Evolutionary conservation across 495 filamentous ascomycete genomes (phyloP), one percentile per base, ranked within the genome.

Genomic region (Xylaria palmicola): DNA sequence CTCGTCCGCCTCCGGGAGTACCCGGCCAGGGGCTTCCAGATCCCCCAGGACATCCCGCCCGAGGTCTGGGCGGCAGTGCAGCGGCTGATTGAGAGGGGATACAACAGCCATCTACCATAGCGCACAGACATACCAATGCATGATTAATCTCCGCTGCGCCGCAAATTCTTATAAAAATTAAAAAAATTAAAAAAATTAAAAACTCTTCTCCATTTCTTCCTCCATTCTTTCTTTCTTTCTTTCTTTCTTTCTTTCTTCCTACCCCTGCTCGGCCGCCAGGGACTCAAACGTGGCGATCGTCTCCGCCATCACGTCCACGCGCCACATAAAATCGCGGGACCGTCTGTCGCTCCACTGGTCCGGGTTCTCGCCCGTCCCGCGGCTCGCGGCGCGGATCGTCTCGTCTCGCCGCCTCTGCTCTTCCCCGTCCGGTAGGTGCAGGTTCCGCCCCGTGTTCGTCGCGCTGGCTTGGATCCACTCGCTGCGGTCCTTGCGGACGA

Each of bases 1-100:
- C 41, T 76, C 17, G 62, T 76, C 12, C 63, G 75, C 8, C 68
- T 77, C 10, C 67, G 64, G 0, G 72, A 76, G n/a, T 77, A 76
- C 49, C 71, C 71, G 4, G 62, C 63, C 0, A 70, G 43, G 49
- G 73, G 75, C 8, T 77, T 72, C 50, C 72, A 76, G 59, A 71
- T 73, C 8, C 62, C 62, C 8, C 72, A 75, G 63, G 54, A 68
- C 6, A 73, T 77, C n/a, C 72, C 74, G 15, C 55, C 63, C 8
- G 54, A 74, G 13, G 72, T 76, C 13, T 76, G 73, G 72, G 65
- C 59, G 40, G 75, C 75, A 20, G 65, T 62, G 12, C 62, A 72
- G 61, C 60, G 74, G 40, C 56, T 77, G 20, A 71, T 77, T 19
- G 55, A 39, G 26, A 67, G 65, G 3, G 75, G 74, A 4, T 75